Conservation (phyloP, 768 basidiomycete genomes). For the Zangia roseola region DNA sequence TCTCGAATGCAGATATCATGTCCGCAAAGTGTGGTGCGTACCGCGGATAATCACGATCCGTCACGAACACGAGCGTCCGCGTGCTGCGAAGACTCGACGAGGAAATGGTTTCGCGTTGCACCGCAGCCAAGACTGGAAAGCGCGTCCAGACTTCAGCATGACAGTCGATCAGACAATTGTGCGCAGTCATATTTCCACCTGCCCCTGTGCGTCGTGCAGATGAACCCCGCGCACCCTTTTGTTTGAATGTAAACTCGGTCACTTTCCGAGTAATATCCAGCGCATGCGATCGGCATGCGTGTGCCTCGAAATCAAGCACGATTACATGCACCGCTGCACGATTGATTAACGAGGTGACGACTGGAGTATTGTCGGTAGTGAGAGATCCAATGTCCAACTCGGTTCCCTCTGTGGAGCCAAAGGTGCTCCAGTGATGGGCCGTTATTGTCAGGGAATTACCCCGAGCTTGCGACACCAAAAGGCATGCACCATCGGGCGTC, state of each 20-base stretch:
- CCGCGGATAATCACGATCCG: conserved; percentile 33
- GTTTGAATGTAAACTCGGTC: conserved; percentile 56
- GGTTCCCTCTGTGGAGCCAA: conserved; percentile 52
- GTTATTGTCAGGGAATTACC: conserved; percentile 22
- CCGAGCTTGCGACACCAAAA: conserved; percentile 36
- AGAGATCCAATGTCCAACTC: conserved; percentile 31
- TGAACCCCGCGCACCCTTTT: conserved; percentile 32
- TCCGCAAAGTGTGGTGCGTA: conserved; percentile 45
- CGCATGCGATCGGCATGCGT: conserved; percentile 40
- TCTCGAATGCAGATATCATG: conserved; percentile 47
- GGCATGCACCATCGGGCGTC: conserved; percentile 55
- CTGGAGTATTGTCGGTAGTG: conserved; percentile 20
- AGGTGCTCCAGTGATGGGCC: conserved; percentile 56
- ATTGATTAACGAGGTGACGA: conserved; percentile 46
- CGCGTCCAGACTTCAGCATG: conserved; percentile 58
- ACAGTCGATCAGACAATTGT: conserved; percentile 56
- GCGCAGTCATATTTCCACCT: conserved; percentile 21
- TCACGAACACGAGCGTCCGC: conserved; percentile 45
- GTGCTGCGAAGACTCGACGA: conserved; percentile 32
- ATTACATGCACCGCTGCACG: conserved; percentile 45
- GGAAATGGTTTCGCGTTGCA: conserved; percentile 45
- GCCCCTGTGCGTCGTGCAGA: conserved; percentile 5
- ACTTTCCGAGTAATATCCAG: conserved; percentile 54
- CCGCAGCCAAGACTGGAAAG: conserved; percentile 55
- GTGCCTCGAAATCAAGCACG: conserved; percentile 33